These are phyloP conservation scores for Chlorencoelia australis DNA, from an alignment of 2,329 filamentous ascomycete genomes.

Conservation along the genomic window DNA sequence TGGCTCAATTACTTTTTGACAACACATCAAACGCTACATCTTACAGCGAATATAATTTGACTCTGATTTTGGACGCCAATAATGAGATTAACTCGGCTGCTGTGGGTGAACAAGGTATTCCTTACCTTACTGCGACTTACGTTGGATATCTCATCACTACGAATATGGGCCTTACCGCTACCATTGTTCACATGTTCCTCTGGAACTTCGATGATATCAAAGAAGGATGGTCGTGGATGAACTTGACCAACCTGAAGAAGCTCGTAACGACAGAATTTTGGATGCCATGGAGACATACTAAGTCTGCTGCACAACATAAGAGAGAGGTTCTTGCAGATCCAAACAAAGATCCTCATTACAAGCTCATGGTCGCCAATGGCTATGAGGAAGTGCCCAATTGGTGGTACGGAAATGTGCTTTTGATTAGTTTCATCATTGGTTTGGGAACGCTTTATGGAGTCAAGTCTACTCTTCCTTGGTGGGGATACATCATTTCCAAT, in stretches of 20 bases:
- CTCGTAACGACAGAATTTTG: constrained; percentile 16
- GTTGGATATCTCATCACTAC: constrained; percentile 31
- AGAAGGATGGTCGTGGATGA: constrained; percentile 20
- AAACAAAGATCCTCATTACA: constrained; percentile 34
- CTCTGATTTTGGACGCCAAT: constrained; percentile 31
- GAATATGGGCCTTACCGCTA: constrained; percentile 38
- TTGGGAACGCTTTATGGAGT: constrained; percentile 39
- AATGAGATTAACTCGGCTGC: constrained; percentile 29
- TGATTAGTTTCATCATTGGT: constrained; percentile 35
- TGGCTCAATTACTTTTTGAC: constrained; percentile 33
- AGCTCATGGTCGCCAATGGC: constrained; percentile 29
- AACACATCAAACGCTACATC: constrained; percentile 28
- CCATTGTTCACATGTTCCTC: constrained; percentile 34
- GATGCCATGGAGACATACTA: constrained; percentile 13
- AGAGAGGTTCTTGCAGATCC: constrained; percentile 3
- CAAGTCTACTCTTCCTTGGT: constrained; percentile 36
- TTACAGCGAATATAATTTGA: constrained; percentile 33
- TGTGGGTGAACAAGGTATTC: constrained; percentile 30
- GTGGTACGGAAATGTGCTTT: constrained; percentile 43
- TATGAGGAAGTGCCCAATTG: constrained; percentile 46
- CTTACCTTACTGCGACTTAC: constrained; percentile 32
- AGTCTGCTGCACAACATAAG: not conserved
- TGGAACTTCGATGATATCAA: constrained; percentile 32
- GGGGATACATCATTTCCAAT: constrained; percentile 22
- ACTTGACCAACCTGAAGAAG: constrained; percentile 14